Base-by-base conservation (phyloP, 192 early-diverging fungal genomes). In the Coemansia sp. region DNA sequence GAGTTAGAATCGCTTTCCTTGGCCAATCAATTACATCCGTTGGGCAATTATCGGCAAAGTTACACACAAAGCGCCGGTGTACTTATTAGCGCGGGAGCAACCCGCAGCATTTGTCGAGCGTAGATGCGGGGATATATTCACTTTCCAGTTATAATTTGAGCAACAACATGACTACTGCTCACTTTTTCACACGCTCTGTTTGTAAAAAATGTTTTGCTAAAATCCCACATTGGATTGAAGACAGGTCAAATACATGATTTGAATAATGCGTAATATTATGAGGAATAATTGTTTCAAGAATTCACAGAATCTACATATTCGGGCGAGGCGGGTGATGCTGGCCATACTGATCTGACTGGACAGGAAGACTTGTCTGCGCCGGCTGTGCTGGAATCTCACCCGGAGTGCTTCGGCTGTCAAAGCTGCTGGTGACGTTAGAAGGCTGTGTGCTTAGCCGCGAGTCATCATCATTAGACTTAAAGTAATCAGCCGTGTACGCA, bases 401-500 rank as follows among this genome's bases (percentile, higher is more conserved):
- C 8, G 55, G 17, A 14, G 32, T 37, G 32, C 27, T 32, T n/a
- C 55, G 15, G 37, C 35, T 56, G 15, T 11, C 55, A 56, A 37
- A 56, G 55, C 55, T 56, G 19, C 38, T 59, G 29, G 60, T 37
- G 45, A 35, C 38, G n/a, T 62, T 19, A 21, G 60, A 62, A 10
- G 60, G 60, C 9, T 51, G 69, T n/a, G 39, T 23, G 15, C 50
- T 65, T 22, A 35, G 47, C 21, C 63, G 51, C 43, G 32, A 54
- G 11, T 49, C 48, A 14, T 49, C 32, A 32, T 35, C 65, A 22
- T 53, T 23, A 23, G 29, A 24, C 5, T 58, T 69, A 41, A 71
- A 71, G 52, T 71, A 71, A 48, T 71, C 69, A 2, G 63, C 69
- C 6, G 63, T 65, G 57, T 64, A 71, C 11, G 69, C 53, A 27